These are phyloP conservation scores for Leccinum cinnamomeum DNA, from an alignment of 1,284 basidiomycete genomes.

Conservation along the genomic window DNA sequence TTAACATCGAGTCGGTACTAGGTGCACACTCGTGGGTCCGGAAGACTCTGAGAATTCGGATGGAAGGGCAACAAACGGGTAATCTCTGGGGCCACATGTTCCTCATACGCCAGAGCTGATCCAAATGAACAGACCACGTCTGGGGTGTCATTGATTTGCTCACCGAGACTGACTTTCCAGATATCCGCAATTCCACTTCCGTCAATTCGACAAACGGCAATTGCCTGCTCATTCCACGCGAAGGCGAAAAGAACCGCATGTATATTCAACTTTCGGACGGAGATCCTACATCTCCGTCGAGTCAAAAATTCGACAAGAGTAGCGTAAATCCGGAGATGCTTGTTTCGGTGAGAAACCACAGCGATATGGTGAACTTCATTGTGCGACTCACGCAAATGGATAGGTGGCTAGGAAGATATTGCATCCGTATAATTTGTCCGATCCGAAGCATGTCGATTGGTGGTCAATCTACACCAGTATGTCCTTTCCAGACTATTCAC, in stretches of 20 bases:
- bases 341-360: too few species aligned
- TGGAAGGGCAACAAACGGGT: not conserved
- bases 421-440: not conserved
- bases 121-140: not conserved
- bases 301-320: not conserved
- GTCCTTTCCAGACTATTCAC: not conserved
- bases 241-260: not conserved
- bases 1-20: not conserved
- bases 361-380: too few species aligned
- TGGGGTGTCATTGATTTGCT: not conserved
- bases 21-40: not conserved
- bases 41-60: not conserved
- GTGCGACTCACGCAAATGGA: too few species aligned
- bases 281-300: not conserved
- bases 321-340: not conserved
- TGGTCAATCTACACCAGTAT: not conserved
- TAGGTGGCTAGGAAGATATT: not conserved
- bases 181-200: not conserved
- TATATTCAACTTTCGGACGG: not conserved
- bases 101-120: not conserved
- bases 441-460: not conserved
- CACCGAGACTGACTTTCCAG: not conserved
- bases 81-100: not conserved
- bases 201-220: not conserved
- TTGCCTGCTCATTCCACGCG: not conserved